A percentile compares a stretch with the other conserved stretches of the same genome.
Conservation (phyloP, 331 rosid species). For the Ulmus americana region DNA sequence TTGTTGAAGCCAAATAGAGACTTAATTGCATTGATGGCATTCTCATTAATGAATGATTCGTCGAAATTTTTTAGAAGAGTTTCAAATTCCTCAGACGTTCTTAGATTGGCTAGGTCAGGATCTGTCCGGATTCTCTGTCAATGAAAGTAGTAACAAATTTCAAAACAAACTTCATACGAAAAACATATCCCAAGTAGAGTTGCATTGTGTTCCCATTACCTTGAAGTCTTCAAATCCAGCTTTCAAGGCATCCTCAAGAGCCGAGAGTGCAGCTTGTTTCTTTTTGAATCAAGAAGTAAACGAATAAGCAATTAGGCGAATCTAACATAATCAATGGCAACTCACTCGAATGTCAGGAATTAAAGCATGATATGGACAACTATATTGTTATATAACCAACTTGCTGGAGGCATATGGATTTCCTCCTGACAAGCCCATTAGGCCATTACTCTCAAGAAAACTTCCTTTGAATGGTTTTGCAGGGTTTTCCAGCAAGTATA, state of each 20-base stretch:
- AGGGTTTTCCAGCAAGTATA: no score
- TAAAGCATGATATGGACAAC: no score
- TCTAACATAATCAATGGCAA: neutral
- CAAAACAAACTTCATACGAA: neutral
- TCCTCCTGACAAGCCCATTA: no score
- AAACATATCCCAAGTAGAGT: neutral
- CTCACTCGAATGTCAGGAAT: no score
- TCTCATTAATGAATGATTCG: conserved; percentile 92
- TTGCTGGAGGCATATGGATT: no score
- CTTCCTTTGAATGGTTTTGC: no score
- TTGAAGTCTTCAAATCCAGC: conserved; percentile 91
- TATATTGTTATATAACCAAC: no score
- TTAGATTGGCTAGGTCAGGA: conserved; percentile 76
- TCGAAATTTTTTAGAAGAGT: conserved; percentile 62
- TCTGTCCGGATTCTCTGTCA: conserved; percentile 84
- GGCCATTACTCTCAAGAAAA: no score
- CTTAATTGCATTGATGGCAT: conserved; percentile 90
- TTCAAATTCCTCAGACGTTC: conserved; percentile 60
- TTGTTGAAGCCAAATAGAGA: conserved; percentile 79
- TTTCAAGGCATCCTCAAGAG: conserved; percentile 83
- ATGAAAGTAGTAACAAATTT: conserved; percentile 21
- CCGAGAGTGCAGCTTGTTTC: conserved; percentile 85
- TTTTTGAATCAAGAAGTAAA: conserved; percentile 16
- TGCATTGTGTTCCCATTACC: conserved; percentile 35
- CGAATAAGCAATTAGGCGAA: neutral